phyloP scores from a whole-genome alignment of 192 early-diverging fungal genomes.

The Podila clonocystis region DNA sequence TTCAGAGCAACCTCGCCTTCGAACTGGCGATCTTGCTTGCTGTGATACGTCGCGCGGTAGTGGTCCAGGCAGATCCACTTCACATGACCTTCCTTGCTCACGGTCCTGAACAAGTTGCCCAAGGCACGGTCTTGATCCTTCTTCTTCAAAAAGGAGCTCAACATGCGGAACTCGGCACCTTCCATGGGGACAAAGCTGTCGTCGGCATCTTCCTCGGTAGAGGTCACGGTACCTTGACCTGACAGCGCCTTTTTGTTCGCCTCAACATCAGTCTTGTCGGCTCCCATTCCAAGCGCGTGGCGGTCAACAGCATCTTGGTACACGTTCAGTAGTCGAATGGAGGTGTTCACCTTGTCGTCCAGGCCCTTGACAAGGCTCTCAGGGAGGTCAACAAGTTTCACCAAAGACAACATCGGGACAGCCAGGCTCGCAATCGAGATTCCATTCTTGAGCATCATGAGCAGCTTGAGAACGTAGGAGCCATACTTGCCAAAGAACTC shows the following conservation, averaged over 20 bases:
- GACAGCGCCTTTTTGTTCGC: neutral
- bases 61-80: conserved; percentile 49
- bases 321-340: conserved; percentile 14
- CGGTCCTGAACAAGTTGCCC: conserved; percentile 43
- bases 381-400: conserved; percentile 26
- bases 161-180: conserved; percentile 33
- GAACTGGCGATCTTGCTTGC: conserved; percentile 30
- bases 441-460: conserved; percentile 26
- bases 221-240: neutral
- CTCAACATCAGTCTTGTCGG: neutral
- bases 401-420: conserved; percentile 16
- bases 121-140: conserved; percentile 35
- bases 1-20: conserved; percentile 24
- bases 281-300: neutral
- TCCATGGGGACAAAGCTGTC: conserved; percentile 21
- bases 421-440: conserved; percentile 12
- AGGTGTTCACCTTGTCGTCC: conserved; percentile 10
- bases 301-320: conserved; percentile 16
- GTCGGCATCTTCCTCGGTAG: neutral
- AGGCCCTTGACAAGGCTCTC: conserved; percentile 10
- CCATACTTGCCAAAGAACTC: conserved; percentile 48
- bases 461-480: conserved; percentile 15
- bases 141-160: conserved; percentile 19
- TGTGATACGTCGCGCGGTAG: conserved; percentile 36
- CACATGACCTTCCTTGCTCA: conserved; percentile 35